Evolutionary conservation across 805 yeast species (phyloP).

Genomic region (Cyberlindnera bimundalis): DNA sequence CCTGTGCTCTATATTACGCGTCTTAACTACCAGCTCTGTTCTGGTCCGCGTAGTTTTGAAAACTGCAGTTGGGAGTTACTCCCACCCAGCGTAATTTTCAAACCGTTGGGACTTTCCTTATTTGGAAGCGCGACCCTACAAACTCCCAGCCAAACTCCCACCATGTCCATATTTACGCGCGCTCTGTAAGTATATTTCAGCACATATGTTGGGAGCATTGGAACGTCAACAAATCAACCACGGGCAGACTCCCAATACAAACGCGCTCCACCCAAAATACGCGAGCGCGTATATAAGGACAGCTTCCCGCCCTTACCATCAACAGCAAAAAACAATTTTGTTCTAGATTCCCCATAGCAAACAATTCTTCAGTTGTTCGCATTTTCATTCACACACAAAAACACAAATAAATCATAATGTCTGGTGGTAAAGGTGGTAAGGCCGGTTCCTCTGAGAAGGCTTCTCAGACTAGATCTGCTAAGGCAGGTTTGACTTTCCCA

Average conservation of each 20-base stretch:
- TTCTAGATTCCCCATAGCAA: not conserved
- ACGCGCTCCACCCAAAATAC: not conserved
- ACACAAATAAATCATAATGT: slow-evolving; percentile 2
- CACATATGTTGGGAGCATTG: slow-evolving; percentile 82
- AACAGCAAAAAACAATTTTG: slow-evolving; percentile 42
- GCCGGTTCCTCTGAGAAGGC: slow-evolving; percentile 94
- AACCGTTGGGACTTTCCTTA: slow-evolving; percentile 3
- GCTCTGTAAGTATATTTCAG: slow-evolving; percentile 8
- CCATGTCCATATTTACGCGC: slow-evolving; percentile 10
- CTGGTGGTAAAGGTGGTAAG: slow-evolving; percentile 77
- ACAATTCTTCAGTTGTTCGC: slow-evolving; percentile 5
- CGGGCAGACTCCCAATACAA: slow-evolving; percentile 47
- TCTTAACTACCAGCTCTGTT: not conserved
- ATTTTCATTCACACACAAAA: slow-evolving; percentile 1
- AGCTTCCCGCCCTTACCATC: not conserved
- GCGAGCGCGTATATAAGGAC: slow-evolving; percentile 4
- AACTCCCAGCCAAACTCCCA: slow-evolving; percentile 5
- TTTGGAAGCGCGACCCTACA: not conserved
- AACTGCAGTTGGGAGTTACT: slow-evolving; percentile 5
- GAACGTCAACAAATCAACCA: slow-evolving; percentile 56
- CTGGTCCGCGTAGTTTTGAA: slow-evolving; percentile 1
- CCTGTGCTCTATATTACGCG: slow-evolving; percentile 8
- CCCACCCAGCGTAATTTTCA: not conserved
- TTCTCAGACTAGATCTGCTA: slow-evolving; percentile 96
- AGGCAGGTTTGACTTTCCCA: slow-evolving; percentile 99